These are phyloP conservation scores for Globisporangium sylvaticum DNA, from an alignment of 352 stramenopile genomes.

Conservation along the genomic window DNA sequence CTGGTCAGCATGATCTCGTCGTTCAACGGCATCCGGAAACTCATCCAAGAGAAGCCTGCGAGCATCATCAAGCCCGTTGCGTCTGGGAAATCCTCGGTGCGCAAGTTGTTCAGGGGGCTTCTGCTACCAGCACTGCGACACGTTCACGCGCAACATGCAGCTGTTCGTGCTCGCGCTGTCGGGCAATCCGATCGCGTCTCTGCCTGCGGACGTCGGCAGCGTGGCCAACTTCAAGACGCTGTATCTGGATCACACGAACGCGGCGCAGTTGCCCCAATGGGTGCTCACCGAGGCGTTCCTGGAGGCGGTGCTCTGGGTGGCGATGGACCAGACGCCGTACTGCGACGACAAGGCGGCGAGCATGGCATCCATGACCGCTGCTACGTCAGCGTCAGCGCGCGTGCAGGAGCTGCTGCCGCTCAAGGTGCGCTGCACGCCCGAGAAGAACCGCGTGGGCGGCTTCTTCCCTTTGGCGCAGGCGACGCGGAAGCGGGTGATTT, in stretches of 20 bases:
- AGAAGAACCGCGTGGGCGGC: conserved; percentile 11
- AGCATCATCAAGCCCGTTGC: not conserved
- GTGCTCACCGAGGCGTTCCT: conserved; percentile 8
- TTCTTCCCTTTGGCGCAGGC: conserved; percentile 6
- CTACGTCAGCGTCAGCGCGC: not conserved
- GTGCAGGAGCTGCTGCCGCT: conserved; percentile 7
- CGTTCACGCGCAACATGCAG: conserved; percentile 3
- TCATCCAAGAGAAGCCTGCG: conserved; percentile 10
- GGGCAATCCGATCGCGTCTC: not conserved
- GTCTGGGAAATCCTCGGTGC: not conserved
- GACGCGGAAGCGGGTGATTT: not conserved
- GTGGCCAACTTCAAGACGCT: conserved; percentile 11
- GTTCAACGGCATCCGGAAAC: conserved; percentile 11
- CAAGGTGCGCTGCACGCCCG: conserved; percentile 12
- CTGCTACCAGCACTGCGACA: not conserved
- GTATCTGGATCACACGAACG: conserved; percentile 8
- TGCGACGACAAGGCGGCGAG: not conserved
- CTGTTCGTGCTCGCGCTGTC: conserved; percentile 12
- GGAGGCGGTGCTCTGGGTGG: conserved; percentile 10
- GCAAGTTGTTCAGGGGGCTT: not conserved
- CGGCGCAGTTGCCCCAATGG: not conserved
- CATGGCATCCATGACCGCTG: not conserved
- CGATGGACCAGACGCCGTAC: not conserved
- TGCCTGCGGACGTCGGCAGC: conserved; percentile 1
- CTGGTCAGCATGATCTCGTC: conserved; percentile 13